Conservation (phyloP, 192 early-diverging fungal species). For the Blastocladiella britannica region DNA sequence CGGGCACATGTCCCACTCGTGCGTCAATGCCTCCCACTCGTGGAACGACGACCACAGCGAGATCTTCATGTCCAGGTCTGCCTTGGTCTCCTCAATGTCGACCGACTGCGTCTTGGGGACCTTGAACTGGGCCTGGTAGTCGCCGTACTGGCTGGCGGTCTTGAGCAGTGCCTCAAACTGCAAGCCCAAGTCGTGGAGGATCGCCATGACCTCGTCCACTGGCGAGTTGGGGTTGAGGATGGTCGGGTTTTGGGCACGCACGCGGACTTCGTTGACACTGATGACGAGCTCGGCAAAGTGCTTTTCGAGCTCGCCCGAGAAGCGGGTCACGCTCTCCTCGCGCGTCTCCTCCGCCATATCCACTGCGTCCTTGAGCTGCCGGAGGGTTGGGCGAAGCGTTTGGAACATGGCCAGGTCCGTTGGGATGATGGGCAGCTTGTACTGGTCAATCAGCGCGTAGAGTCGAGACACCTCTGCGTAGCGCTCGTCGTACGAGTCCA, state of each 20-base stretch:
- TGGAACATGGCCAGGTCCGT: slow-evolving; percentile 38
- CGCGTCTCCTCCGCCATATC: slow-evolving; percentile 35
- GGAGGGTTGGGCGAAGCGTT: slow-evolving; percentile 30
- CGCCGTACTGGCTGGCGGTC: slow-evolving; percentile 20
- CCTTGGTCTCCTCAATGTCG: slow-evolving; percentile 31
- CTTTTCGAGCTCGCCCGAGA: slow-evolving; percentile 28
- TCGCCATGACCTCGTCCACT: slow-evolving; percentile 24
- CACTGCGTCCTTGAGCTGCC: slow-evolving; percentile 27
- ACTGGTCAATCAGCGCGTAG: slow-evolving; percentile 22
- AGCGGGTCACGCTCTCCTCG: slow-evolving; percentile 32
- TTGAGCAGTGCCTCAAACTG: slow-evolving; percentile 19
- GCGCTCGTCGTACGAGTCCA: slow-evolving; percentile 18
- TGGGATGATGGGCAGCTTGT: slow-evolving; percentile 29
- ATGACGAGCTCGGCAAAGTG: slow-evolving; percentile 19
- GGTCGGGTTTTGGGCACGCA: slow-evolving; percentile 37
- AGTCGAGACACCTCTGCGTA: slow-evolving; percentile 26
- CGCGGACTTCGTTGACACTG: slow-evolving; percentile 31
- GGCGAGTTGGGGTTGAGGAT: slow-evolving; percentile 25
- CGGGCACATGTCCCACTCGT: slow-evolving; percentile 17
- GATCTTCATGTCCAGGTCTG: slow-evolving; percentile 32
- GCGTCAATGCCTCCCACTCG: slow-evolving; percentile 28
- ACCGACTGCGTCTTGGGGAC: slow-evolving; percentile 9
- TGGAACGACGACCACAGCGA: slow-evolving; percentile 31
- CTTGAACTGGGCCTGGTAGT: slow-evolving; percentile 30
- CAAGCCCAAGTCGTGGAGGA: slow-evolving; percentile 20